phyloP scores from a whole-genome alignment of 306 rosid species.

The Malus sieversii region DNA sequence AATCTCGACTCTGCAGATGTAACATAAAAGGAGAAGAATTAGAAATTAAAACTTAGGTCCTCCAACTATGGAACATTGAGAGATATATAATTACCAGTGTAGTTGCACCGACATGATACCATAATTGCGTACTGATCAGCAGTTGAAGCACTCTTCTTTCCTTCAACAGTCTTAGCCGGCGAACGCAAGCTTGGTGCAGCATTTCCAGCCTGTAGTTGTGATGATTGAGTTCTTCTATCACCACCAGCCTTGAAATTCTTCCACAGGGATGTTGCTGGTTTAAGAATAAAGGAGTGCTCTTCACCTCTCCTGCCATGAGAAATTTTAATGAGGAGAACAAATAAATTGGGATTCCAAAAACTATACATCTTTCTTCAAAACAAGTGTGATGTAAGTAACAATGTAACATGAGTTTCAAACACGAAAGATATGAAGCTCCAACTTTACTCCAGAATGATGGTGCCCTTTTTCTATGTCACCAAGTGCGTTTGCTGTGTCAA shows the following conservation, averaged over 20 bases:
- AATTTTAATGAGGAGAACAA: conserved; percentile 8
- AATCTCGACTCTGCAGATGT: conserved; percentile 57
- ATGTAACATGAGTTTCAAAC: not conserved
- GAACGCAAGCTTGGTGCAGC: conserved; percentile 35
- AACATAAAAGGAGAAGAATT: conserved; percentile 2
- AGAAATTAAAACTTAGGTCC: not conserved
- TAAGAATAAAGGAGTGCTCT: conserved; percentile 91
- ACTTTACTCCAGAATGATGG: not conserved
- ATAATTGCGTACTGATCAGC: conserved; percentile 71
- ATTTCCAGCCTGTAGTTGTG: conserved; percentile 39
- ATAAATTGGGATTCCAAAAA: not conserved
- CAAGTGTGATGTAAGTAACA: not conserved
- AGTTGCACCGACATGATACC: conserved; percentile 94
- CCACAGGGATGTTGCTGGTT: conserved; percentile 57
- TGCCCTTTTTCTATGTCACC: not conserved
- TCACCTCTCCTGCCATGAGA: conserved; percentile 76
- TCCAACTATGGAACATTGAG: conserved; percentile 1
- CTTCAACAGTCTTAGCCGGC: conserved; percentile 37
- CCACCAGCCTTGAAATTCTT: conserved; percentile 44
- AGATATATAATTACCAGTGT: conserved; percentile 44
- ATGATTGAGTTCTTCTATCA: conserved; percentile 46
- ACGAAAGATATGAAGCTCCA: not conserved
- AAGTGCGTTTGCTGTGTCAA: not conserved
- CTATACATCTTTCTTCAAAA: not conserved
- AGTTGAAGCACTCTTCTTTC: conserved; percentile 31